Evolutionary conservation across 2,329 filamentous ascomycete species (phyloP), one percentile per base, ranked within the genome.

Genomic region (Penicillium sp.): DNA sequence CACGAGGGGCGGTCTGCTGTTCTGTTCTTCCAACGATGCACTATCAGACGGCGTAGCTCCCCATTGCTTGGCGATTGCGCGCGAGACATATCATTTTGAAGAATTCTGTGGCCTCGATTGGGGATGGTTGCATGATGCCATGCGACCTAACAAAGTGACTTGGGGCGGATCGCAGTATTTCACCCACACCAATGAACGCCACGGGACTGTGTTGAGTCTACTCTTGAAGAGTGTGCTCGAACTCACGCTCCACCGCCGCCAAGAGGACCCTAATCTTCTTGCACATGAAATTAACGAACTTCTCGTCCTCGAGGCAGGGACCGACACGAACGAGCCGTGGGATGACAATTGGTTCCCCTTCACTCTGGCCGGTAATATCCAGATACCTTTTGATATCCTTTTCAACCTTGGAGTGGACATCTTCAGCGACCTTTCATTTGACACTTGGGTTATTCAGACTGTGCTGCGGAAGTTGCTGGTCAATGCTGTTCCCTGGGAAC

Each of bases 321-420:
- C 45, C 9, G 52, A 55, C 16, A 26, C 52, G 18, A 48, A 57
- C 11, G 35, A 56, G 7, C 53, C 61, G 10, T 59, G 64, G 55
- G 24, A 45, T 11, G 31, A 56, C 2, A 62, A 22, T 31, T 55
- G 51, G 42, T 70, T 74, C 32, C 71, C 72, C 6, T 74, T 75
- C 46, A 69, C 66, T 7, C 64, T 68, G 24, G 61, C 67, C 2
- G 72, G 66, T 14, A 75, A 75, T 53, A 70, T 75, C 34, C 63
- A 63, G n/a, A 67, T 74, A 4, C 72, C 72, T 0, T 74, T 74
- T 44, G 66, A 74, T 50, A 74, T 74, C 18, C 60, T 74, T 14
- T 60, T 66, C 31, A 58, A 57, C 13, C 62, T 75, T 14, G 72
- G 72, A 2, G 69, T 75, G 8, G 66, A 75, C 40, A 73, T 74